Percentiles rank a stretch among this genome's conserved stretches.
Conservation (phyloP, 441 rosid genomes). For the Eruca vesicaria region DNA sequence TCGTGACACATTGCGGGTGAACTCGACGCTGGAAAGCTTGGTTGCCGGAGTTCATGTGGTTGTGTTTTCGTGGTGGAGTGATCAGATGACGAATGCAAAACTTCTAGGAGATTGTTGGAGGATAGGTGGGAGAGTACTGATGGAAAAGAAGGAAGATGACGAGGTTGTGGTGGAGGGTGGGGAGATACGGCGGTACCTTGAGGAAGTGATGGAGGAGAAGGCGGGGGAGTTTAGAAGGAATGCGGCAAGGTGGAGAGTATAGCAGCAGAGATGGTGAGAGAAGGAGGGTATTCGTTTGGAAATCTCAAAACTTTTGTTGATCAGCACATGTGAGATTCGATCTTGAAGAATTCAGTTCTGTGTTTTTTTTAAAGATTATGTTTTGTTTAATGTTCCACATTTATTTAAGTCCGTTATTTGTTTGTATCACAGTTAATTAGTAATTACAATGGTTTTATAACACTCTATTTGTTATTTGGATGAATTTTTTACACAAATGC, state of each 20-base stretch:
- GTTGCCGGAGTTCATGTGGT: neutral
- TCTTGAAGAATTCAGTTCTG: neutral
- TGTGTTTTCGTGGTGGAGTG: constrained; percentile 43
- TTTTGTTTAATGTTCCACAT: too few relatives aligned
- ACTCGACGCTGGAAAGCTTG: neutral
- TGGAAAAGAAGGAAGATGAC: constrained; percentile 25
- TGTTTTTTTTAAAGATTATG: neutral
- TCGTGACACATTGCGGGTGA: neutral
- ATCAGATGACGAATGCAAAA: constrained; percentile 59
- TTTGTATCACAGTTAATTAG: too few relatives aligned
- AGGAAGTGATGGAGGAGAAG: neutral
- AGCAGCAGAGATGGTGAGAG: constrained; percentile 39
- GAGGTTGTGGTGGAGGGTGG: constrained; percentile 29
- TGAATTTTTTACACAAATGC: too few relatives aligned
- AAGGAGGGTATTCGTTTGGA: constrained; percentile 53
- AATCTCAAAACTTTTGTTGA: constrained; percentile 35
- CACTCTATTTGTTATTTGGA: too few relatives aligned
- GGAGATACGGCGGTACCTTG: neutral
- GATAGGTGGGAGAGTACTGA: neutral
- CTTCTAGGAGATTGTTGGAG: constrained; percentile 48
- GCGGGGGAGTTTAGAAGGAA: neutral
- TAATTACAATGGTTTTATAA: too few relatives aligned
- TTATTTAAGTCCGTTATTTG: too few relatives aligned
- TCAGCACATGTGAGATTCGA: constrained; percentile 11
- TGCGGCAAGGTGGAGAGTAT: neutral